phyloP scores from a whole-genome alignment of 2,329 filamentous ascomycete genomes.

The Cytospora mali region DNA sequence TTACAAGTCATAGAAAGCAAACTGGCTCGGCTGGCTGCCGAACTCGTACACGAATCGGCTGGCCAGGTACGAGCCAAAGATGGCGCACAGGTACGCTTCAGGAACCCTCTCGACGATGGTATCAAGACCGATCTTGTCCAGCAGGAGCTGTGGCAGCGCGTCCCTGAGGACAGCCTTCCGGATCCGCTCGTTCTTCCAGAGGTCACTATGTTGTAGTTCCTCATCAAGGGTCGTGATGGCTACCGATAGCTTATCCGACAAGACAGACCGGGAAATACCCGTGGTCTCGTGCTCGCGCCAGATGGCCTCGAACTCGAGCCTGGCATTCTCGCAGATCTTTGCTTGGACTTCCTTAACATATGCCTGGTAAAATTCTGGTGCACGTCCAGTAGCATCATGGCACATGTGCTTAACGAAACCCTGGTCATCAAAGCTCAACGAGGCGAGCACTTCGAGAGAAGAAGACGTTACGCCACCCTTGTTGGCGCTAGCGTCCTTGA shows the following conservation, averaged over 20 bases:
- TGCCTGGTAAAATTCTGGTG: slow-evolving; percentile 86
- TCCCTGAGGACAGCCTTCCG: slow-evolving; percentile 78
- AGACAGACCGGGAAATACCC: slow-evolving; percentile 76
- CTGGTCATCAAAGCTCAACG: slow-evolving; percentile 88
- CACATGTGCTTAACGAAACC: slow-evolving; percentile 95
- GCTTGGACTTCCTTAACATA: slow-evolving; percentile 93
- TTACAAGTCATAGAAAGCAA: slow-evolving; percentile 98
- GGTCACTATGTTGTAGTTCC: slow-evolving; percentile 87
- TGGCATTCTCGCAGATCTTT: slow-evolving; percentile 87
- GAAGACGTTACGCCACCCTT: slow-evolving; percentile 98
- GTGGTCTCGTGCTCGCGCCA: slow-evolving; percentile 92
- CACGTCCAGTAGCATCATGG: slow-evolving; percentile 69
- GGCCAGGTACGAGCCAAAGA: slow-evolving; percentile 94
- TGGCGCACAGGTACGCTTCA: slow-evolving; percentile 87
- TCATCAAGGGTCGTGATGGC: slow-evolving; percentile 97
- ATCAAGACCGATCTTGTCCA: slow-evolving; percentile 89
- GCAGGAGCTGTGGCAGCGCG: slow-evolving; percentile 79
- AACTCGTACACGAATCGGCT: slow-evolving; percentile 96
- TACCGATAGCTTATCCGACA: slow-evolving; percentile 86
- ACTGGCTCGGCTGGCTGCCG: slow-evolving; percentile 89
- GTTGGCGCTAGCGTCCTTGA: slow-evolving; percentile 98
- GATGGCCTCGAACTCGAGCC: slow-evolving; percentile 95
- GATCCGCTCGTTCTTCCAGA: slow-evolving; percentile 84
- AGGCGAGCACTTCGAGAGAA: slow-evolving; percentile 92
- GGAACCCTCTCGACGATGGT: slow-evolving; percentile 86